Percentiles rank a stretch among this genome's conserved stretches.
Conservation (phyloP, 345 rosid species). For the Eutrema yunnanense region DNA sequence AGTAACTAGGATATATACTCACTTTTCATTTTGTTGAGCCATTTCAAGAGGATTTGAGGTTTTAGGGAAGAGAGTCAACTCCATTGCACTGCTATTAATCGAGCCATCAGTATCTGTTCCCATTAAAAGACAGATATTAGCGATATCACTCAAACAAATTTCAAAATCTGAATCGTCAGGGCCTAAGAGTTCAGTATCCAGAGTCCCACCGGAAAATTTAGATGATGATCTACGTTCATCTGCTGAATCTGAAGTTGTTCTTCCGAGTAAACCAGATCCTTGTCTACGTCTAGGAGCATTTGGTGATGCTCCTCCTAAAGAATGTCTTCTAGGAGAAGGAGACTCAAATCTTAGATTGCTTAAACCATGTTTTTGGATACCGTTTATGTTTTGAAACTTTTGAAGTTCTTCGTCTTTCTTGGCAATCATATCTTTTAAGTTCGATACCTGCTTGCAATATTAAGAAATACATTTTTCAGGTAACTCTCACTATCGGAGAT, state of each 20-base stretch:
- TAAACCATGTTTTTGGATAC: slow-evolving; percentile 34
- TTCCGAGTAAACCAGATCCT: slow-evolving; percentile 34
- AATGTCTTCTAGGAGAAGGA: slow-evolving; percentile 54
- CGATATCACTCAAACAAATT: slow-evolving; percentile 37
- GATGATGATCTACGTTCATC: slow-evolving; percentile 31
- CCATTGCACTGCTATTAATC: not conserved
- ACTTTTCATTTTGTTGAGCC: not conserved
- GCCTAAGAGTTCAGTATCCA: slow-evolving; percentile 26
- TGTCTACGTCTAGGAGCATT: slow-evolving; percentile 22
- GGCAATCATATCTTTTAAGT: slow-evolving; percentile 49
- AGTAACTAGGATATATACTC: not conserved
- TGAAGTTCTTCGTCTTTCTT: slow-evolving; percentile 80
- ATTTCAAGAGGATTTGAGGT: not conserved
- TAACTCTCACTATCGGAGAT: not conserved
- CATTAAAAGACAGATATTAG: not conserved
- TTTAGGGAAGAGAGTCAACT: not conserved
- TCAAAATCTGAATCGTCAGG: slow-evolving; percentile 51
- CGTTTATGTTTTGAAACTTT: slow-evolving; percentile 39
- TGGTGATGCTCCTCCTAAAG: slow-evolving; percentile 39
- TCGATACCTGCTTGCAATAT: slow-evolving; percentile 48
- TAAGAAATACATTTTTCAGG: not conserved
- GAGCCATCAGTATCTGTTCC: not conserved
- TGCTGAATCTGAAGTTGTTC: slow-evolving; percentile 49
- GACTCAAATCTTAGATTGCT: slow-evolving; percentile 39
- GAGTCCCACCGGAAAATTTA: slow-evolving; percentile 30